phyloP scores from a whole-genome alignment of 2,329 filamentous ascomycete genomes.

The Reticulascus tulasneorum region DNA sequence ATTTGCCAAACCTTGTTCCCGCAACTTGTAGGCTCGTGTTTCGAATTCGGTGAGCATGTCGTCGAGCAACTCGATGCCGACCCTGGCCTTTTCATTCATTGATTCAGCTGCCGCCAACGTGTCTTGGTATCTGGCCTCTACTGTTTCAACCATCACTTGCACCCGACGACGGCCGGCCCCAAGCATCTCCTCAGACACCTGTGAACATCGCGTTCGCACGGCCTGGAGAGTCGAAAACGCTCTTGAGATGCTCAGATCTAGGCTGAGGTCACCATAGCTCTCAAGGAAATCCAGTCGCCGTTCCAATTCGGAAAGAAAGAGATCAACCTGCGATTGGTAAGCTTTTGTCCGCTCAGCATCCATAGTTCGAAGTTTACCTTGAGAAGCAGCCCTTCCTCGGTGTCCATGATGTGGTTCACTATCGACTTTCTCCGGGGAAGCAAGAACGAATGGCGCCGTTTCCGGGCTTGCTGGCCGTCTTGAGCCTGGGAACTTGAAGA shows the following conservation, averaged over 20 bases:
- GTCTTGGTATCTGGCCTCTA: constrained; percentile 84
- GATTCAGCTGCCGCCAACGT: constrained; percentile 80
- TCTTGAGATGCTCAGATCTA: constrained; percentile 79
- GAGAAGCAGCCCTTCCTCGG: constrained; percentile 57
- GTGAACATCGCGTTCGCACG: constrained; percentile 82
- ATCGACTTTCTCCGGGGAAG: constrained; percentile 54
- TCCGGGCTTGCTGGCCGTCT: constrained; percentile 27
- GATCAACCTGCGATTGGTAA: constrained; percentile 54
- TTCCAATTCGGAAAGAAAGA: constrained; percentile 82
- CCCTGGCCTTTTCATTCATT: constrained; percentile 84
- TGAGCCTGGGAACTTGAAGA: constrained; percentile 37
- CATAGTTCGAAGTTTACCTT: constrained; percentile 35
- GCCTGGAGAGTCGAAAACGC: constrained; percentile 83
- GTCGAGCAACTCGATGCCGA: constrained; percentile 84
- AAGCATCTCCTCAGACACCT: constrained; percentile 85
- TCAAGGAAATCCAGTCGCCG: constrained; percentile 84
- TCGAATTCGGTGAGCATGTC: constrained; percentile 83
- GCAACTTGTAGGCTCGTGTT: constrained; percentile 71
- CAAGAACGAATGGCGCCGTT: constrained; percentile 55
- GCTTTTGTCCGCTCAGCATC: constrained; percentile 6
- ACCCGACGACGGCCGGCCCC: constrained; percentile 80
- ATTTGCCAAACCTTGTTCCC: constrained; percentile 68
- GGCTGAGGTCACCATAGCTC: constrained; percentile 75
- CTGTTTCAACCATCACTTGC: constrained; percentile 85
- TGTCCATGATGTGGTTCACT: constrained; percentile 58